Percentiles rank a stretch among this genome's conserved stretches.
phyloP scores from a whole-genome alignment of 768 basidiomycete genomes.

The Termitomyces sp. region DNA sequence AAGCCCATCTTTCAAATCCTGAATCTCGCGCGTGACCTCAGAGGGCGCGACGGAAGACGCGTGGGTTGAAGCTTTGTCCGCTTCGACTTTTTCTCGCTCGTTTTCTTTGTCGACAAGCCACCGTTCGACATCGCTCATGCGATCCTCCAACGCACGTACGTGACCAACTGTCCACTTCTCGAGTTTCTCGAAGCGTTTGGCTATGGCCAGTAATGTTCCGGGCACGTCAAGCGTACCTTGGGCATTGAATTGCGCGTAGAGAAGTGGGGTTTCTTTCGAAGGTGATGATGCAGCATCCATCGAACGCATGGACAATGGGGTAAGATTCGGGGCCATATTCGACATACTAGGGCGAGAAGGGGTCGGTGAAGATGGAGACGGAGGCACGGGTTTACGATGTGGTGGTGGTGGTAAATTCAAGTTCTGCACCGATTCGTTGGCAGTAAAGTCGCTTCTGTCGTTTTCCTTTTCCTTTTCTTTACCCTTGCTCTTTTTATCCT shows the following conservation, averaged over 20 bases:
- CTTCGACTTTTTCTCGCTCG: constrained; percentile 42
- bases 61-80: constrained; percentile 13
- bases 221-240: constrained; percentile 74
- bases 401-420: constrained; percentile 41
- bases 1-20: constrained; percentile 62
- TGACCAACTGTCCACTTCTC: constrained; percentile 90
- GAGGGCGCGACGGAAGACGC: constrained; percentile 15
- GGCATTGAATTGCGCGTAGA: constrained; percentile 73
- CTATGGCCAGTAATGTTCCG: constrained; percentile 69
- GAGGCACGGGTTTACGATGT: constrained; percentile 43
- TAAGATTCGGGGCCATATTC: constrained; percentile 51
- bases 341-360: constrained; percentile 49
- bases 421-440: constrained; percentile 52
- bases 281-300: constrained; percentile 43
- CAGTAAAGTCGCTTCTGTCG: constrained; percentile 56
- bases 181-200: constrained; percentile 82
- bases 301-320: constrained; percentile 62
- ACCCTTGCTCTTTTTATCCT: constrained; percentile 45
- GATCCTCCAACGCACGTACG: constrained; percentile 84
- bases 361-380: constrained; percentile 63
- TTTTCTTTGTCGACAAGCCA: constrained; percentile 87
- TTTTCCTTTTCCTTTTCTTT: constrained; percentile 59
- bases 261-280: constrained; percentile 58
- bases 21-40: constrained; percentile 37
- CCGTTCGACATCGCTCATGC: constrained; percentile 88